Percentiles rank a stretch among this genome's conserved stretches.
These are phyloP conservation scores for Pseudogymnoascus sp. DNA, from an alignment of 2,329 filamentous ascomycete genomes.

Conservation along the genomic window DNA sequence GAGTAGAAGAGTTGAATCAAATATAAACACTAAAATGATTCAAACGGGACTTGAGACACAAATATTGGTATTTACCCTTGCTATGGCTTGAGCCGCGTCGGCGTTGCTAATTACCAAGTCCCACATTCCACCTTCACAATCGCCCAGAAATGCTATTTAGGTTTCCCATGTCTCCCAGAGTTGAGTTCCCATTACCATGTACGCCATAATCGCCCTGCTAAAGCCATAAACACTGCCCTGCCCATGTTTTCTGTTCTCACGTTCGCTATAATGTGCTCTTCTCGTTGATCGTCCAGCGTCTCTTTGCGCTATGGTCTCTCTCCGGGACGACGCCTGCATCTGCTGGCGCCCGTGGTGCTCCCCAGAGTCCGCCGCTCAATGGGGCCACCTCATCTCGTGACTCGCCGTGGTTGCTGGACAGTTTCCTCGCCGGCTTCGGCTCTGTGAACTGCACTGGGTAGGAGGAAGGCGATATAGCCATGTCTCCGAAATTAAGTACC, in stretches of 20 bases:
- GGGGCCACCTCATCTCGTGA: conserved; percentile 31
- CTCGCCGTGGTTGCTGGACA: conserved; percentile 13
- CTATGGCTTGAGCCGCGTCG: background rate
- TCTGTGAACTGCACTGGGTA: background rate
- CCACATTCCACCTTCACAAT: background rate
- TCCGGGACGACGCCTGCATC: conserved; percentile 33
- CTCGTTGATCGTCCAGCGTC: conserved; percentile 51
- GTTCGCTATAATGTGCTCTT: background rate
- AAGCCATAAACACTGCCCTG: background rate
- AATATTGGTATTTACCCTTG: background rate
- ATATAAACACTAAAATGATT: background rate
- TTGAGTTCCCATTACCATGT: background rate
- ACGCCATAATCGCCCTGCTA: conserved; percentile 1
- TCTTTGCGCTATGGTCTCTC: conserved; percentile 42
- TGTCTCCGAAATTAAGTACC: conserved; percentile 42
- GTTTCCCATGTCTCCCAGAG: conserved; percentile 1
- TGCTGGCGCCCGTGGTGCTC: conserved; percentile 39
- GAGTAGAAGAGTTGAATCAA: background rate
- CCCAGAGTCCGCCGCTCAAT: conserved; percentile 33
- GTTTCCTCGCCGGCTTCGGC: background rate
- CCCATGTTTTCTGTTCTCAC: conserved; percentile 2
- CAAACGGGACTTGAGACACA: no score
- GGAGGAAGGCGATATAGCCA: background rate
- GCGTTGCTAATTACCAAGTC: background rate
- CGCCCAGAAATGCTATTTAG: background rate